Evolutionary conservation across 208 protist species (phyloP), one percentile per base, ranked within the genome.

Genomic region (Naegleria fowleri): DNA sequence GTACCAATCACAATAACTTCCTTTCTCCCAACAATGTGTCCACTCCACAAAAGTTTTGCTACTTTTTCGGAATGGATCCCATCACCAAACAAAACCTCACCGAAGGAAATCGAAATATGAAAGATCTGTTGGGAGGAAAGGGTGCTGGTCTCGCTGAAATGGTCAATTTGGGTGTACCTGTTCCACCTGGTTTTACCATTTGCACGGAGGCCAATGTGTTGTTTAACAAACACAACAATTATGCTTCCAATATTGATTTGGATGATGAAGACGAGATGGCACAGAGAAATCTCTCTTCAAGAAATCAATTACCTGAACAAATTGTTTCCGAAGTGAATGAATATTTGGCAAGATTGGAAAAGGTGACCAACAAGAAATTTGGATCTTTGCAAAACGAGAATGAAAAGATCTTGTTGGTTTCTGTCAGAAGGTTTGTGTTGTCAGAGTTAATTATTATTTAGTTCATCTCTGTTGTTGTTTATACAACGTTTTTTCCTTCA

Each of bases 121-220:
- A 98, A 94, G 92, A 94, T 92, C 92, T 98, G 51, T 96, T 98
- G 90, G 97, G 97, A 87, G 97, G 97, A 38, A 98, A 98, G 93
- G 97, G 97, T 59, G 96, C 95, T 58, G 97, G 97, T 92, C 95
- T 98, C 41, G 94, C 95, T 52, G 96, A 98, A 92, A 98, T 98
- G 96, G 95, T 94, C 67, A 97, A 96, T 90, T 93, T 98, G 48
- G 97, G 96, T 58, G 95, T 98, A 52, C 96, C 97, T 13, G 96
- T 98, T 29, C 97, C 97, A 19, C 96, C 96, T 52, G 97, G 97
- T 86, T 98, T 98, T 92, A 97, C 96, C 83, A 98, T 98, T 92
- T 97, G 96, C 33, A 98, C 97, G 40, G 94, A 96, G 83, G 94
- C 94, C 36, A 98, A 97, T 87, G 93, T 92, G 29, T 95, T 92